Conservation (phyloP, 495 filamentous ascomycete species). For the Schizothecium vesticola region DNA sequence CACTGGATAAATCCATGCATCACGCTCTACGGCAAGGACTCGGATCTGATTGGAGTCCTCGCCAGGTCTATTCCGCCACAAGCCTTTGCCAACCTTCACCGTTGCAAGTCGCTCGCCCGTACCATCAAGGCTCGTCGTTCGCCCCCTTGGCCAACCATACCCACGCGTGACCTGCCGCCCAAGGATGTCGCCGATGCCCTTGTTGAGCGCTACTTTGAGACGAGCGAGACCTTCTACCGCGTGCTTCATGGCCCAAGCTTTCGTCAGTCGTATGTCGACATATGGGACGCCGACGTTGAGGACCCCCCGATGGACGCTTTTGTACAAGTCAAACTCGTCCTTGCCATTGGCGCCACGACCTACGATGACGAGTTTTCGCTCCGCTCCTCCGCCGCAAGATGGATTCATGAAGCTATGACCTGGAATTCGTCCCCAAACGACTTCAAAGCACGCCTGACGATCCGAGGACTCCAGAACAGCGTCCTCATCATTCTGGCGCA, state of each 20-base stretch:
- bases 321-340: constrained; percentile 23
- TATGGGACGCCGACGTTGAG: constrained; percentile 21
- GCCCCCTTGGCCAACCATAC: constrained; percentile 17
- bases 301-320: constrained; percentile 13
- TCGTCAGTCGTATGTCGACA: not conserved
- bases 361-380: constrained; percentile 23
- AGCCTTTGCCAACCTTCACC: constrained; percentile 6
- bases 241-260: constrained; percentile 56
- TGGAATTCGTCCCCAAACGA: constrained; percentile 20
- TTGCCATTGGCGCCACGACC: constrained; percentile 20
- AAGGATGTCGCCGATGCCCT: constrained; percentile 44
- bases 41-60: constrained; percentile 26
- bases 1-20: constrained; percentile 44
- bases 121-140: constrained; percentile 16
- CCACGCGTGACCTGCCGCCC: constrained; percentile 33
- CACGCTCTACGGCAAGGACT: constrained; percentile 10
- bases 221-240: constrained; percentile 45
- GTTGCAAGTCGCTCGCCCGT: constrained; percentile 29
- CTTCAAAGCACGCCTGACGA: constrained; percentile 16
- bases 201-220: constrained; percentile 42
- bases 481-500: constrained; percentile 21
- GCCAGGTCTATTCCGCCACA: constrained; percentile 1
- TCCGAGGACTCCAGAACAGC: constrained; percentile 15
- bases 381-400: constrained; percentile 14
- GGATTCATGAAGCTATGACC: constrained; percentile 25